Conservation (phyloP, 441 rosid species). For the Omphalea diandra region DNA sequence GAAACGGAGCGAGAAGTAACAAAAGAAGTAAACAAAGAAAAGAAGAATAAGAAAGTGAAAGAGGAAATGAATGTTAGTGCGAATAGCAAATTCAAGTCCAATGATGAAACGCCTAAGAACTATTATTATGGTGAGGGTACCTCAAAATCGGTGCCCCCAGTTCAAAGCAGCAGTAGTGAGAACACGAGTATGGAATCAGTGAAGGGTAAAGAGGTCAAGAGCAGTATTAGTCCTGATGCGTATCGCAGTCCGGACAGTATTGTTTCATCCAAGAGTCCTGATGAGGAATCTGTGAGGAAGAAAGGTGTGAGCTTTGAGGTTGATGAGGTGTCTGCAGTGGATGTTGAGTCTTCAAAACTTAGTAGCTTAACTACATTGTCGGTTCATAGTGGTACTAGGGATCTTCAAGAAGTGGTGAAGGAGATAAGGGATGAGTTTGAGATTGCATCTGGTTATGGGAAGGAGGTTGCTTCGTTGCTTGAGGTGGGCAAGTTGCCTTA, state of each 20-base stretch:
- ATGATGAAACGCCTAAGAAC: slow-evolving; percentile 26
- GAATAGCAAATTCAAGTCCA: slow-evolving; percentile 16
- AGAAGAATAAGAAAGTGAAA: slow-evolving; percentile 31
- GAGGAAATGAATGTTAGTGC: slow-evolving; percentile 25
- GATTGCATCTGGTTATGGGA: slow-evolving; percentile 73
- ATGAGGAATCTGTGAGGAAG: slow-evolving; percentile 47
- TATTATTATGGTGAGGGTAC: slow-evolving; percentile 73
- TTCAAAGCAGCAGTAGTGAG: slow-evolving; percentile 31
- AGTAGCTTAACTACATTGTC: slow-evolving; percentile 68
- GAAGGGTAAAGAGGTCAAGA: slow-evolving; percentile 39
- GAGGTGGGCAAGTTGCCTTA: slow-evolving; percentile 88
- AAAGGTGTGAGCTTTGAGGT: slow-evolving; percentile 85
- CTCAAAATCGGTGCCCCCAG: slow-evolving; percentile 34
- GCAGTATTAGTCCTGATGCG: slow-evolving; percentile 36
- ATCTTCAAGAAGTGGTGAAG: slow-evolving; percentile 75
- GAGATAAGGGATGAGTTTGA: slow-evolving; percentile 90
- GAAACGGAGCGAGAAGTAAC: slow-evolving; percentile 65
- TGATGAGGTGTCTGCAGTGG: slow-evolving; percentile 49
- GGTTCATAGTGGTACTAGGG: slow-evolving; percentile 69
- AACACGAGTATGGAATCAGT: slow-evolving; percentile 36
- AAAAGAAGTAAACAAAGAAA: slow-evolving; percentile 41
- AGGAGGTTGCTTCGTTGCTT: slow-evolving; percentile 86
- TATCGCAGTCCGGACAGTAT: slow-evolving; percentile 42
- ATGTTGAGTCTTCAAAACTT: slow-evolving; percentile 59
- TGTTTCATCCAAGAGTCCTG: slow-evolving; percentile 45